Conservation (phyloP, 2,329 filamentous ascomycete species). For the Cladosporium cucumerinum region DNA sequence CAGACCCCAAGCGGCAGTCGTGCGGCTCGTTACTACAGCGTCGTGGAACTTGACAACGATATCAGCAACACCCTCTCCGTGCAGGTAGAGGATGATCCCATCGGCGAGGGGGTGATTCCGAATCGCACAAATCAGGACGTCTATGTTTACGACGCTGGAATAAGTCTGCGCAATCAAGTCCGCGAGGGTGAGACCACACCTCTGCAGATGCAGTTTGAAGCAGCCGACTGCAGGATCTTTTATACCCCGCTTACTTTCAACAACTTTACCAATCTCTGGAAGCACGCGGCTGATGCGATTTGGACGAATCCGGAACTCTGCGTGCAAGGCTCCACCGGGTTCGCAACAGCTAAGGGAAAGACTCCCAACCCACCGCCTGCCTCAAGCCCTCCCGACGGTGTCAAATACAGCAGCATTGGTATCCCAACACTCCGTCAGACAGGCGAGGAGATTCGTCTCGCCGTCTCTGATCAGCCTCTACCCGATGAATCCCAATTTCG, state of each 20-base stretch:
- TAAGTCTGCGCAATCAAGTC: constrained; percentile 42
- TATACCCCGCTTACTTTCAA: constrained; percentile 37
- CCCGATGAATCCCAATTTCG: background rate
- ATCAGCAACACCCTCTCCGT: background rate
- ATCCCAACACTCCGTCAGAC: constrained; percentile 10
- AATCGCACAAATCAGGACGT: background rate
- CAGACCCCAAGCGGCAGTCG: constrained; percentile 20
- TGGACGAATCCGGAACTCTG: constrained; percentile 33
- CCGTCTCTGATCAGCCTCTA: background rate
- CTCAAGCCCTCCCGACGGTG: background rate
- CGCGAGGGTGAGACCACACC: constrained; percentile 32
- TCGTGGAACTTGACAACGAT: constrained; percentile 5
- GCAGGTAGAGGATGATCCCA: constrained; percentile 20
- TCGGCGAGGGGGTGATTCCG: constrained; percentile 20
- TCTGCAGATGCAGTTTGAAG: constrained; percentile 32
- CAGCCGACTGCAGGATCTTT: constrained; percentile 37
- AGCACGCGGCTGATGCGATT: constrained; percentile 33
- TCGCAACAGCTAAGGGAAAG: constrained; percentile 13
- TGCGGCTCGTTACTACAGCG: constrained; percentile 6
- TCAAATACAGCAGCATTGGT: constrained; percentile 12
- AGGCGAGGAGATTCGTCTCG: constrained; percentile 2
- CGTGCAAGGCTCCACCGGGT: constrained; percentile 30
- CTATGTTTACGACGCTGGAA: constrained; percentile 25
- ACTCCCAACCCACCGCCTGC: background rate
- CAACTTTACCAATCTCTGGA: constrained; percentile 39